Base-by-base conservation (phyloP, 352 stramenopile genomes). In the Halophytophthora batemanensis region DNA sequence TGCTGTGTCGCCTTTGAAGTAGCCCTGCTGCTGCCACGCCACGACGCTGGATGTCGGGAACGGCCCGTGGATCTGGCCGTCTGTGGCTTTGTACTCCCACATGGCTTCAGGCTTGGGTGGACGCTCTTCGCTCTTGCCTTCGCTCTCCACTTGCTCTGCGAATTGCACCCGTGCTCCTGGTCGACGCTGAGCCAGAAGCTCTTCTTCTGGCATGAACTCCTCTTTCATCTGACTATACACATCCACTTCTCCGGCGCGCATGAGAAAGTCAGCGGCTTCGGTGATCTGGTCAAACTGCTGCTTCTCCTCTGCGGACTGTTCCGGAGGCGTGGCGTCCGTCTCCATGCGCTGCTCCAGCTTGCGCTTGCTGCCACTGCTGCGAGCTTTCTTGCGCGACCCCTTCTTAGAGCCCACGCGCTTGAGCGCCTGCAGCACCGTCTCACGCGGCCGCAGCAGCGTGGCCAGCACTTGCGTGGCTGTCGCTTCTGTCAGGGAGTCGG, bases 181-280 rank as follows among this genome's bases (percentile, higher is more conserved):
- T 66, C 63, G 62, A 1, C 74, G 59, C 48, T 87, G 66, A 0
- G 60, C 66, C 31, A 88, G 25, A 11, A 86, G 49, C 31, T 85
- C 68, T 14, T 87, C 64, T 21, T 94, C 74, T 13, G 61, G 61
- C 1, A 91, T 51, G 39, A 94, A 90, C 51, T 94, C 81, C 46
- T 94, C 83, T 34, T 83, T 87, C 22, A 87, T 86, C 42, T 88
- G 74, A 35, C 69, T 79, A 53, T 94, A 94, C 2, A 91, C 78
- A 14, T 94, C 83, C 28, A 87, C 77, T 36, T 92, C 74, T 33
- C 83, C 83, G 23, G 64, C 66, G 10, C 81, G 76, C 75, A 94
- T 77, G 22, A 94, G 61, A 49, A 82, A 92, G 46, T 92, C 83
- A 0, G 83, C 80, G 0, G 82, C 83, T 36, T 94, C 81, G 0